These are phyloP conservation scores for Sapria himalayana DNA, from an alignment of 345 rosid species.

Conservation along the genomic window DNA sequence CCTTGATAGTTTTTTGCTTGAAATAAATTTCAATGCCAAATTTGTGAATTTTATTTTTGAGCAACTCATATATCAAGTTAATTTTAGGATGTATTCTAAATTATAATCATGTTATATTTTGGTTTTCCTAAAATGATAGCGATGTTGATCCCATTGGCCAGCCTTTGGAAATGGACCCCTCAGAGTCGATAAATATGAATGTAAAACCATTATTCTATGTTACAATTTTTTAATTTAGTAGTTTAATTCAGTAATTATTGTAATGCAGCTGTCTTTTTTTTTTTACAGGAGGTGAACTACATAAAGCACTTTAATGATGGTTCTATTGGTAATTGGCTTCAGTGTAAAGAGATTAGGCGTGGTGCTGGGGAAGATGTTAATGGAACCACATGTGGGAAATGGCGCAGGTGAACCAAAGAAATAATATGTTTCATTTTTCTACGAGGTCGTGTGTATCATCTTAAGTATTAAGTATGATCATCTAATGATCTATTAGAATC, in stretches of 20 bases:
- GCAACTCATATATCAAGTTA: too few species aligned
- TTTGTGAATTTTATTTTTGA: too few species aligned
- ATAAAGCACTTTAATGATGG: slow-evolving; percentile 13
- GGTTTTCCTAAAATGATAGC: too few species aligned
- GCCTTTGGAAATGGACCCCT: slow-evolving; percentile 21
- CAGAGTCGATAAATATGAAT: slow-evolving; percentile 13
- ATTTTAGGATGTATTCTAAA: too few species aligned
- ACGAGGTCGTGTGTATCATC: too few species aligned
- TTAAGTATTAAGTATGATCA: too few species aligned
- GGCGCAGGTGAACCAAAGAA: slow-evolving; percentile 65
- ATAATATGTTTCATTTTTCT: slow-evolving; percentile 5
- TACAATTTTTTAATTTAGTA: slow-evolving; percentile 1
- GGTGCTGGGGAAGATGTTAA: slow-evolving; percentile 15
- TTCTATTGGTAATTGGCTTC: slow-evolving; percentile 75
- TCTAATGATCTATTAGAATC: too few species aligned
- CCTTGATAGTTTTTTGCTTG: too few species aligned
- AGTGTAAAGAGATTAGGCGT: slow-evolving; percentile 37
- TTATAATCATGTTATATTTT: too few species aligned
- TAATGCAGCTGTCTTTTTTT: slow-evolving; percentile 7
- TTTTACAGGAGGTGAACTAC: slow-evolving; percentile 22
- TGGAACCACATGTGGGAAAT: slow-evolving; percentile 71
- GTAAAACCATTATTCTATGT: slow-evolving; percentile 23
- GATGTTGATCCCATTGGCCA: slow-evolving; percentile 25
- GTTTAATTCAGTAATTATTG: slow-evolving; percentile 2
- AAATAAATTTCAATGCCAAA: too few species aligned